Evolutionary conservation across 2,329 filamentous ascomycete species (phyloP), one percentile per base, ranked within the genome.

Genomic region (Aspergillus hortae): DNA sequence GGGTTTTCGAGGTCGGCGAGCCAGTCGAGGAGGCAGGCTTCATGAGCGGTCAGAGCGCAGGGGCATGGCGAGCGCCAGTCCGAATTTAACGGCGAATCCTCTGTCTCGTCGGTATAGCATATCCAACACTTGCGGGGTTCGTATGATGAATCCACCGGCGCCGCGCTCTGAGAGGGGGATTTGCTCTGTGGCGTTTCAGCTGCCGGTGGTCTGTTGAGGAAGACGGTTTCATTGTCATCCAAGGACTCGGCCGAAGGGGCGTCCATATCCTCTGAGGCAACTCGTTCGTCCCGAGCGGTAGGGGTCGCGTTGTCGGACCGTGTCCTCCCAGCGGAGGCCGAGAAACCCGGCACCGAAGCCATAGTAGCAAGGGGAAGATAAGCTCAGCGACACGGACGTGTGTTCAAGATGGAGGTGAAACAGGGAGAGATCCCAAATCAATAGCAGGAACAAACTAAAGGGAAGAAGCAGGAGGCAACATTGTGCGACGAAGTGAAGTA

Each of bases 11-110:
- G 83, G 66, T 96, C 90, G n/a, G 89, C 87, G 15, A 97, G 87
- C 92, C 92, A 99, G 63, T 90, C 88, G 36, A 97, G 79, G 59
- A 97, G 80, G 68, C 92, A 96, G 54, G 85, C 82, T 69, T 97
- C 91, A 68, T 99, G 94, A 1, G 92, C 94, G 51, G 89, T 89
- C 36, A 99, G 79, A 11, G 89, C 91, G 72, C 94, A 99, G 0
- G 87, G 88, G 68, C 94, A 99, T 1, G 94, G 92, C 49, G 88
- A 89, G 42, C 90, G 85, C 92, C 94, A 99, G 60, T 80, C 78
- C 2, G 79, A 78, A 23, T 80, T 80, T 11, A 78, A 77, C 7
- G 80, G 80, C 19, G 69, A 71, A 52, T 87, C 84, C 62, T 87
- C 85, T 6, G 79, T 84, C 59, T 84, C 80, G 54, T 86, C 84